Conservation (phyloP, 208 protist species). For the Leishmania guyanensis region DNA sequence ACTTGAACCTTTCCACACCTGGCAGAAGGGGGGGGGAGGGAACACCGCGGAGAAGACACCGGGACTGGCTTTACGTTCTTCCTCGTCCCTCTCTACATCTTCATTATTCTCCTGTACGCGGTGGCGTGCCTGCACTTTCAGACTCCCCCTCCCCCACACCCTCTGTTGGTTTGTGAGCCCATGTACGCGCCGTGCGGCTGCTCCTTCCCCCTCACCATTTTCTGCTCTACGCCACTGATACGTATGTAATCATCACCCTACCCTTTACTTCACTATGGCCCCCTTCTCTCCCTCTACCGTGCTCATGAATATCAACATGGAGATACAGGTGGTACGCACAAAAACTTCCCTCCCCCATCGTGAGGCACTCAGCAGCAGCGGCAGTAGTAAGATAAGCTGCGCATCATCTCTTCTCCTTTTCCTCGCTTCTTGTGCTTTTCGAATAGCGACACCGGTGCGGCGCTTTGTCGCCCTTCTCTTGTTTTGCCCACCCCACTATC, state of each 20-base stretch:
- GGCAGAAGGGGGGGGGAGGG: background rate
- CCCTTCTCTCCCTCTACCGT: background rate
- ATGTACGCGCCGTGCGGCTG: background rate
- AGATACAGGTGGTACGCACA: background rate
- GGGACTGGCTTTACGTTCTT: background rate
- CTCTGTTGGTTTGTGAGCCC: background rate
- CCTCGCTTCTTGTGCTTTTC: too few relatives aligned
- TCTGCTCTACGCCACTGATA: background rate
- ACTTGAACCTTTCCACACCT: background rate
- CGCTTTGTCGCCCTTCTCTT: background rate
- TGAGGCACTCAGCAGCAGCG: background rate
- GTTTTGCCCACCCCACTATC: too few relatives aligned
- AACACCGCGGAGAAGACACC: background rate
- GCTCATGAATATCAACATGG: background rate
- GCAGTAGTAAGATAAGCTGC: background rate
- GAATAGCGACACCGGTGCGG: background rate
- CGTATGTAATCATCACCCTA: background rate
- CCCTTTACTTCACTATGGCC: too few relatives aligned
- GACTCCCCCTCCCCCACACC: background rate
- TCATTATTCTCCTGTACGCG: background rate
- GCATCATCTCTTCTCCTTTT: background rate
- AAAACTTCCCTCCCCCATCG: background rate
- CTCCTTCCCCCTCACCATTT: background rate
- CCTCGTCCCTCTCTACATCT: background rate
- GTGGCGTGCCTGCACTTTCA: background rate